Evolutionary conservation across 1,284 basidiomycete species (phyloP), one percentile per base, ranked within the genome.

Genomic region (Puccinia hordei): DNA sequence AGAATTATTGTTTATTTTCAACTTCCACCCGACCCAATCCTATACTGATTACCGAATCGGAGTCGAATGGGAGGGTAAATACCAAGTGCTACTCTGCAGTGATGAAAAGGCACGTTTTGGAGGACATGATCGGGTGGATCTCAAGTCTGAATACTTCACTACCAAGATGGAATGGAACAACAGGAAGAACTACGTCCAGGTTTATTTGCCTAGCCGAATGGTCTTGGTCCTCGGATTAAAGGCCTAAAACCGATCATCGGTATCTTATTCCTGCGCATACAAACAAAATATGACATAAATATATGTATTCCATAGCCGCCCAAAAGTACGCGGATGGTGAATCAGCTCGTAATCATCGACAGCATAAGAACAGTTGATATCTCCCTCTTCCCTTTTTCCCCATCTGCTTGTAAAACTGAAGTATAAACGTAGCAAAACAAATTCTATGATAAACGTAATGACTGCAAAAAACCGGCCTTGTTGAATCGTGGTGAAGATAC

Each of bases 21-120:
- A 99, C 87, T 97, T 98, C 89, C 91, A 97, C 87, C 91, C 93
- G 2, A 90, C 89, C 19, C 87, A 93, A 66, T 95, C 93, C 79
- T 99, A 91, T 87, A 91, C 91, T 61, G 94, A 98, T 86, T 99
- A 98, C 87, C 90, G 95, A 55, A 90, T 98, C 71, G 96, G 96
- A 6, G 90, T 96, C 19, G 92, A 98, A 41, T 89, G 87, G 77
- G 87, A 92, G 15, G 96, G 96, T n/a, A 91, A 94, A 86, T 98
- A 98, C 86, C 88, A 87, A 69, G 89, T 94, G 81, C 87, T 93
- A 24, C 87, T 99, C 71, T 91, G 89, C 82, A 94, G 91, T 82
- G 96, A 99, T 85, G 93, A 95, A 84, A 83, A 74, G 35, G 90
- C 90, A 85, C 86, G 88, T 65, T 96, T 93, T 83, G 95, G 94